Evolutionary conservation across 495 filamentous ascomycete genomes (phyloP), one percentile per base, ranked within the genome.

Genomic region (Rusavskia elegans): DNA sequence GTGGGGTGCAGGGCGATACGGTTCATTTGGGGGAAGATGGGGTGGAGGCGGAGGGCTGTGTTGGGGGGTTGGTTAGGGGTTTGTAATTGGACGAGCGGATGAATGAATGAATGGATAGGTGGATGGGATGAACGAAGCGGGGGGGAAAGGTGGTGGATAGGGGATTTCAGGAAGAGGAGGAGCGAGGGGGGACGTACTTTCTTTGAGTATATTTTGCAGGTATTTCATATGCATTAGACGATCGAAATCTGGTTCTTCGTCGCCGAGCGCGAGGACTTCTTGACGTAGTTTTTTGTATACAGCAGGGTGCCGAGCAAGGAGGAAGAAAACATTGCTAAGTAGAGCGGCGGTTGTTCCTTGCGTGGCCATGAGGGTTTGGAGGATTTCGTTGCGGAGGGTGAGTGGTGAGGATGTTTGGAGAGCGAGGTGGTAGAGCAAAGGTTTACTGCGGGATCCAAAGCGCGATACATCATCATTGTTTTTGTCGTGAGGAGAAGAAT

Each of bases 151-250:
- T 3, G 29, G 29, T 8, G 3, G 29, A 3, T 30, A 4, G 29
- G 29, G 29, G 29, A 8, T 30, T 8, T 30, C 4, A 10, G 32
- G 13, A 4, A 1, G 13, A 3, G 4, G 32, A 14, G 32, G 2
- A 1, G 32, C 5, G 13, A 4, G 20, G 19, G 11, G 46, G 48
- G 8, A 54, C 55, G 38, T 55, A 71, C 72, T 64, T 64, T 79
- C 77, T 29, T 73, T 75, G 35, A 78, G 48, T 3, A 75, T 68
- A 56, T 76, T 70, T 53, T 70, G 68, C 40, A 79, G 61, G 50
- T 75, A 73, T n/a, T 59, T 58, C 14, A 61, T 52, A 48, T 61
- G 57, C 51, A 46, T 17, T 35, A 54, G 45, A 5, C 14, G 10
- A 5, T 58, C 53, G 23, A 61, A 63, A 30, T 52, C 60, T 23